Evolutionary conservation across 306 rosid species (phyloP).

Genomic region (Malus orientalis): DNA sequence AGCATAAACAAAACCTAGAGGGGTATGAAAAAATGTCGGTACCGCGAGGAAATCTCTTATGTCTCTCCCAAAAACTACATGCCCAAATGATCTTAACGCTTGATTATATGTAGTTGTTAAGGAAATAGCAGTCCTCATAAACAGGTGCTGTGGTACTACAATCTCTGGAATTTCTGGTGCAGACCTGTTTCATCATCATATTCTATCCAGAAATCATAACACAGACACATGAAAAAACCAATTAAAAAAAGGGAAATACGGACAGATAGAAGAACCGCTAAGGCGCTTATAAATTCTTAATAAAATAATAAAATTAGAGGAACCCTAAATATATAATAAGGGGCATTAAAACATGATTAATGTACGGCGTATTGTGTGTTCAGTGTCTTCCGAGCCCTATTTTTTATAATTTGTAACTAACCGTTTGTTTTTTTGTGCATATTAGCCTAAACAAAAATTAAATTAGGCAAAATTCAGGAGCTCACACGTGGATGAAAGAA

Average conservation of each 20-base stretch:
- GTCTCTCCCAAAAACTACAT: conserved; percentile 37
- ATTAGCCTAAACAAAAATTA: too few relatives aligned
- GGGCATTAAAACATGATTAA: background rate
- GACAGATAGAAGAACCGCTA: background rate
- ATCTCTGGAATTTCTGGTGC: conserved; percentile 27
- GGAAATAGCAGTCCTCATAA: conserved; percentile 31
- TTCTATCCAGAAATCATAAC: background rate
- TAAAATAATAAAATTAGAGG: background rate
- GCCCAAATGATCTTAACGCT: conserved; percentile 22
- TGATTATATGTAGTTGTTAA: conserved; percentile 20
- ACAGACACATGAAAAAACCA: background rate
- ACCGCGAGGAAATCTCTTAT: conserved; percentile 39
- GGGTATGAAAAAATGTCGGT: conserved; percentile 4
- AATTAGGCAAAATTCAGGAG: background rate
- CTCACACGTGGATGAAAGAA: conserved; percentile 36
- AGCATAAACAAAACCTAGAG: conserved; percentile 4
- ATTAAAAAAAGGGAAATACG: background rate
- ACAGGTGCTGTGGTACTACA: conserved; percentile 24
- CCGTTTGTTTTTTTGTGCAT: background rate
- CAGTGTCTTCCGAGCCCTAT: background rate
- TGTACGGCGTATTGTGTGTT: background rate
- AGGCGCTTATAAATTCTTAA: background rate
- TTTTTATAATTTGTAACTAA: background rate
- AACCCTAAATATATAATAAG: background rate
- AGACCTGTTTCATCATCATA: conserved; percentile 22